These are phyloP conservation scores for Penicillium atrosanguineum DNA, from an alignment of 495 filamentous ascomycete species.

Conservation along the genomic window DNA sequence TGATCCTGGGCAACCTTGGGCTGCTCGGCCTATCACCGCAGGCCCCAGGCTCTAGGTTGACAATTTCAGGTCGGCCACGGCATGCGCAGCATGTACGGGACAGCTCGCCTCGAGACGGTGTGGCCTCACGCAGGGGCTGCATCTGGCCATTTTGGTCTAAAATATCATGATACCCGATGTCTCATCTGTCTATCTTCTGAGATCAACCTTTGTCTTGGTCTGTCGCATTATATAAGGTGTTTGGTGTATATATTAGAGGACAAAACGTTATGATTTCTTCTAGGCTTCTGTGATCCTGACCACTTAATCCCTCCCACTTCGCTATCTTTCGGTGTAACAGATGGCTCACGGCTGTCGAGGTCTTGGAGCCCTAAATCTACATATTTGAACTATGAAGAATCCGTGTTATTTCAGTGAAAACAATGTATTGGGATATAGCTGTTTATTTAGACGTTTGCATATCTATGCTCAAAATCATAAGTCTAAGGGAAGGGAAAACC, in stretches of 20 bases:
- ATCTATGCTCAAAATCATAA: not conserved
- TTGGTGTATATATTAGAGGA: conserved; percentile 5
- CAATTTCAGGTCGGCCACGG: not conserved
- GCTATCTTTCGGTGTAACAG: too few relatives aligned
- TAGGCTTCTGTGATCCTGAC: not conserved
- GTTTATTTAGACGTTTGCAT: not conserved
- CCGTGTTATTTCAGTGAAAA: too few relatives aligned
- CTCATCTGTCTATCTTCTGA: conserved; percentile 3
- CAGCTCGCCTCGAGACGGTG: not conserved
- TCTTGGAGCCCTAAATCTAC: too few relatives aligned
- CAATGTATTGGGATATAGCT: conserved; percentile 5
- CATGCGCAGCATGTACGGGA: not conserved
- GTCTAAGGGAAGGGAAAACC: not conserved
- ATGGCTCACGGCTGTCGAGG: too few relatives aligned
- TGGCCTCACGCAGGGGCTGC: not conserved
- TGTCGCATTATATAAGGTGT: conserved; percentile 14
- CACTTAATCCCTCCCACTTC: too few relatives aligned
- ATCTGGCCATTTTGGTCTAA: not conserved
- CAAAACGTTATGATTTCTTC: not conserved
- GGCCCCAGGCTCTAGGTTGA: not conserved
- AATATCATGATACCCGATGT: conserved; percentile 26
- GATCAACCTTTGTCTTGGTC: conserved; percentile 4
- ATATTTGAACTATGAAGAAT: too few relatives aligned
- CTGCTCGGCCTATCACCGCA: not conserved
- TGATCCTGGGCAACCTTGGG: not conserved